Base-by-base conservation (phyloP, 169 alveolate species). In the Plasmodium malariae region DNA sequence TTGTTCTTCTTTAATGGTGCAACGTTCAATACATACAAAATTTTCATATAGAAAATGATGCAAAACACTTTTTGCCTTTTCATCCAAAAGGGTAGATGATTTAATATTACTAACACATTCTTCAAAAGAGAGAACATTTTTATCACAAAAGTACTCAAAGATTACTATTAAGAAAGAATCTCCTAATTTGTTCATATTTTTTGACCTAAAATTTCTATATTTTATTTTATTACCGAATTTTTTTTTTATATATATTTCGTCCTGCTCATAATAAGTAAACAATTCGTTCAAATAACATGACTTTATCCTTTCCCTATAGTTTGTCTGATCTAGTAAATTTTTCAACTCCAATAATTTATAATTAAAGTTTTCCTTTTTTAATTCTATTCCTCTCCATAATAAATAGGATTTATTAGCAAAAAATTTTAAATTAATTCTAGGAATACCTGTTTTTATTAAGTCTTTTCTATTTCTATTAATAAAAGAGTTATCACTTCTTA, bases 311-410 rank as follows among this genome's bases (percentile, higher is more conserved):
- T 43, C 83, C 21, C 43, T 70, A 55, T 40, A 70, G 37, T 70
- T 45, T n/a, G 21, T 11, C 24, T 34, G 17, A 11, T 24, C 36
- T 43, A 70, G 43, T 34, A 70, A 34, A 45, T 55, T 70, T 70
- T 17, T 24, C 34, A 70, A 9, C 43, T 70, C 83, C 19, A 49
- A 55, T 9, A 70, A 70, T 70, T 70, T 70, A 70, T 40, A 70
- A 70, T 70, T 70, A 70, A 70, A 70, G 34, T 40, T 17, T 70
- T 70, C 83, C 24, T 17, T 70, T 3, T 70, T 70, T 12, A 40
- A n/a, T 43, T 70, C 83, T 6, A 70, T 70, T 14, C 83, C 83
- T 70, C 83, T 70, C 83, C 83, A 70, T 14, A 70, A 37, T 55
- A 70, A 40, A 40, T 70, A 70, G 32, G 83, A 70, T 45, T 70